Evolutionary conservation across 768 basidiomycete genomes (phyloP).

Genomic region (Tylopilus intermedius): DNA sequence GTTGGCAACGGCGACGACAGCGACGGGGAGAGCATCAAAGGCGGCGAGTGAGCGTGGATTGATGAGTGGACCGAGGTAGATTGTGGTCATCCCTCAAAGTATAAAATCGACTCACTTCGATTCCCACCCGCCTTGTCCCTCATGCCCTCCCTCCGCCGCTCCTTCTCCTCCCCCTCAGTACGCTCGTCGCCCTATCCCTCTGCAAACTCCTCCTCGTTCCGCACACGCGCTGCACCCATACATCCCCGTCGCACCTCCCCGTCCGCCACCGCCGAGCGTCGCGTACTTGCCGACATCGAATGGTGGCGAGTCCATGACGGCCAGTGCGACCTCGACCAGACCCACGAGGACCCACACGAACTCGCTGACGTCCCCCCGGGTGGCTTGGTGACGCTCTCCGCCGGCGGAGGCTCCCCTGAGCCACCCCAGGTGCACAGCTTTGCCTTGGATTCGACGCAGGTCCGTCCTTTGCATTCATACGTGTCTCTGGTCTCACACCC

Average conservation of each 20-base stretch:
- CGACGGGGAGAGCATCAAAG: conserved; percentile 52
- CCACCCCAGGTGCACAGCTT: conserved; percentile 31
- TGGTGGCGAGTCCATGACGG: conserved; percentile 81
- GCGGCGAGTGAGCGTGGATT: conserved; percentile 43
- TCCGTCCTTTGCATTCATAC: conserved; percentile 4
- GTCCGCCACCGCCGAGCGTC: conserved; percentile 58
- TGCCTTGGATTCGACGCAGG: conserved; percentile 25
- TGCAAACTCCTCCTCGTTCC: conserved; percentile 31
- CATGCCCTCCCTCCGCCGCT: conserved; percentile 79
- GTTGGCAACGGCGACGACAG: conserved; percentile 40
- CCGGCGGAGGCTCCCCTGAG: conserved; percentile 35
- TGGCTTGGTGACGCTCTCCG: conserved; percentile 32
- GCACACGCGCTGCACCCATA: conserved; percentile 32
- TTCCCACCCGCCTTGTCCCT: conserved; percentile 30
- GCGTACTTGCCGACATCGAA: conserved; percentile 81
- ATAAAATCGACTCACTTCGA: conserved; percentile 38
- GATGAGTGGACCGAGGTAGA: conserved; percentile 57
- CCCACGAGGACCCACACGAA: conserved; percentile 18
- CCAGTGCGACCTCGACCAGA: conserved; percentile 42
- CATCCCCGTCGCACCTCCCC: conserved; percentile 58
- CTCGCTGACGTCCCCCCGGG: conserved; percentile 14
- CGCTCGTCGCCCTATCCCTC: conserved; percentile 64
- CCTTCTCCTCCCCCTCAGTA: conserved; percentile 63
- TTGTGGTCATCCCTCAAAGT: conserved; percentile 34
- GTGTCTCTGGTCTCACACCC: conserved; percentile 1